Evolutionary conservation across 176 grass and related monocot genomes (phyloP), one percentile per base, ranked within the genome.

Genomic region (Oryza australiensis): DNA sequence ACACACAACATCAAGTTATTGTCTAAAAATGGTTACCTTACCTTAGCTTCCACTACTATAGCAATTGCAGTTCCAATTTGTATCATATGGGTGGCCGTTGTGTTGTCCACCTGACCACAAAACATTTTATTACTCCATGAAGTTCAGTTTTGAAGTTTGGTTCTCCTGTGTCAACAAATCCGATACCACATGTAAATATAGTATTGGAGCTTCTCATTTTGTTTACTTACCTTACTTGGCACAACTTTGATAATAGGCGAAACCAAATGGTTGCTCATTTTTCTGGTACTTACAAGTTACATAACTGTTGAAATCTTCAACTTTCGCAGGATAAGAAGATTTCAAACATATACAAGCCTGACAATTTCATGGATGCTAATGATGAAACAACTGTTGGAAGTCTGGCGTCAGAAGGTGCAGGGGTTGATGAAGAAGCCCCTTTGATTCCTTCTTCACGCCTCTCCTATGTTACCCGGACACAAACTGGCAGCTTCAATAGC

Each of bases 381-480:
- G 80, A 83, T 29, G 87, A 77, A 43, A 90, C 80, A 22, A 28
- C 80, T 34, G 15, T 40, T 27, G 92, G 87, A 51, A 48, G 51
- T 66, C 20, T 57, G 82, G 59, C 78, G 71, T 93, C 86, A 65
- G 94, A 93, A 86, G 69, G 69, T 18, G 66, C 83, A 49, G 66
- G 75, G 20, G 66, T 69, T 59, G 94, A 97, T 75, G 92, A 97
- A 88, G 94, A 94, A 86, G 78, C 92, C 57, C 90, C 86, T 68
- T 87, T 97, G 78, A 74, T 97, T 64, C 90, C 87, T 79, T 90
- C 92, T 9, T 79, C 83, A 9, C 88, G 90, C 28, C 63, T 92
- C 75, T 87, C 94, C 38, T 91, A 94, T 80, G 84, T 94, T 86
- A 91, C 83, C n/a, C 75, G 92, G 53, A 91, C 84, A 78, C 92